Base-by-base conservation (phyloP, 2,329 filamentous ascomycete genomes). In the Calonectria henricotiae region DNA sequence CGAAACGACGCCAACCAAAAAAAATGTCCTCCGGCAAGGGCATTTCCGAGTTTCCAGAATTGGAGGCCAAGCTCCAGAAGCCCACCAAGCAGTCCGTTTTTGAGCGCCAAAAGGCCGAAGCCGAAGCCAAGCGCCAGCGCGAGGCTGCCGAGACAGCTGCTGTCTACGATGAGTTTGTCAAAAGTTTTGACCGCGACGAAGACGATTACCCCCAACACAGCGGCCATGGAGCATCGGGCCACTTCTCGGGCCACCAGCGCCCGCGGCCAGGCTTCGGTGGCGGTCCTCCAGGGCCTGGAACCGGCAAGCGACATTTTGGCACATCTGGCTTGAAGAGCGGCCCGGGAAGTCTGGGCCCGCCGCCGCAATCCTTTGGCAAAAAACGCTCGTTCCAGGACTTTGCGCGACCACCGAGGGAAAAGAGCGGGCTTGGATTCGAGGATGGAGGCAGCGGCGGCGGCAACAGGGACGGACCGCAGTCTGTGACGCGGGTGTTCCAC, bases 61-160 rank as follows among this genome's bases (percentile, higher is more conserved):
- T 94, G 69, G 89, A 92, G 67, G 89, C 91, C 62, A 97, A 97
- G 82, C 90, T 96, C 62, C 90, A 92, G 67, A 94, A 94, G 60
- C 91, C 94, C 0, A 88, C 91, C 71, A 96, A 95, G 83, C 94
- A 96, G 80, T 97, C 94, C 23, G 88, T 93, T 30, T 98, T 97
- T 80, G 95, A 98, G 84, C 92, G 92, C 76, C 93, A 97, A 81
- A 94, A 93, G 81, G 94, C 94, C 70, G 94, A 97, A 80, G 94
- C 93, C 67, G 94, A 97, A 85, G 94, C 94, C 27, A 98, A 98
- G 84, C 91, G 93, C 69, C 88, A 90, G 75, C 89, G 94, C 75
- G 95, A 97, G 82, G 93, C 92, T 78, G 94, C 92, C 74, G 95
- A 98, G 83, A 97, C 94, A 7, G 94, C 93, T 25, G 94, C 94